Evolutionary conservation across 176 grass and related monocot genomes (phyloP).

Genomic region (Poa annua): DNA sequence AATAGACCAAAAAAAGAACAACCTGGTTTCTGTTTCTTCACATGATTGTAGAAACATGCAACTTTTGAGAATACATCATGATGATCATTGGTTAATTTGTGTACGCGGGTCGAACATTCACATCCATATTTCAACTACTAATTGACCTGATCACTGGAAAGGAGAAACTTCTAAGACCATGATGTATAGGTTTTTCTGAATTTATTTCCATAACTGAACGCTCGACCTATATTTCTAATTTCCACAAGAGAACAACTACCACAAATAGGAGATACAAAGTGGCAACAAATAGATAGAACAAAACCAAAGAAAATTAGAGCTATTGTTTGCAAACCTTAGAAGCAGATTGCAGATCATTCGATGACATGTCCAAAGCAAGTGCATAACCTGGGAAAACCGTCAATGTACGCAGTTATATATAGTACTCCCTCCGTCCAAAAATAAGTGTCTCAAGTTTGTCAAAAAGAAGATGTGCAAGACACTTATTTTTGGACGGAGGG

Average conservation of each 20-base stretch:
- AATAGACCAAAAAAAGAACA: background rate
- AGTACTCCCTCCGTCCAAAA: too few species aligned
- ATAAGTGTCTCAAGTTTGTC: too few species aligned
- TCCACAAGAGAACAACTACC: slow-evolving; percentile 16
- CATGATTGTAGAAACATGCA: background rate
- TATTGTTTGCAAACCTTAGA: slow-evolving; percentile 58
- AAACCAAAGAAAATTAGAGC: slow-evolving; percentile 9
- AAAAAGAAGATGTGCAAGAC: too few species aligned
- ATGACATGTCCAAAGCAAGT: slow-evolving; percentile 96
- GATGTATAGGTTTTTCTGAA: background rate
- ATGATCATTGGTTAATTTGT: slow-evolving; percentile 13
- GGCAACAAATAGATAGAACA: background rate
- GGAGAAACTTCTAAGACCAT: background rate
- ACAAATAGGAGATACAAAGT: background rate
- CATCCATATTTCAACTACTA: background rate
- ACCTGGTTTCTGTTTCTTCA: background rate
- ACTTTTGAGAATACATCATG: background rate
- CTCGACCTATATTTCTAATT: background rate
- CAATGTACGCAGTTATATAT: slow-evolving; percentile 9
- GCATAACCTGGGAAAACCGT: slow-evolving; percentile 73
- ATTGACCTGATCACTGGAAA: background rate
- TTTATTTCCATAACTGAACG: background rate
- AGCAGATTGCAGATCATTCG: slow-evolving; percentile 76
- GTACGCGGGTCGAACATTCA: background rate
- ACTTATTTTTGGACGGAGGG: too few species aligned